These are phyloP conservation scores for Leccinum proliferum DNA, from an alignment of 1,284 basidiomycete species.

Conservation along the genomic window DNA sequence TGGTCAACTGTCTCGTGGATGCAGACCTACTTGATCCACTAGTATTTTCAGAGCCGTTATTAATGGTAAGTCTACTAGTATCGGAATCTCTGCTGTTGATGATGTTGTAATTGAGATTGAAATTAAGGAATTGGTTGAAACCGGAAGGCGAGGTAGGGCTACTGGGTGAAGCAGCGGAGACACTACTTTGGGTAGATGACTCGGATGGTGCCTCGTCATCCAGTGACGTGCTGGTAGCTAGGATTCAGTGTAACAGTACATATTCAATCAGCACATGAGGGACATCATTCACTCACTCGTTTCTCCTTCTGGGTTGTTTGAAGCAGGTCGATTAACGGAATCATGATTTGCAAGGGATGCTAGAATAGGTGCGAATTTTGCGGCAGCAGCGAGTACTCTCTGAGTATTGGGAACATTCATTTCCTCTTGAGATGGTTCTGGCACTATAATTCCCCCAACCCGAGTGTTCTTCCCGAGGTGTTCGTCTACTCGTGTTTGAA, in stretches of 20 bases:
- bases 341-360: background rate
- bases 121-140: background rate
- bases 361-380: background rate
- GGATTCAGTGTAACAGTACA: background rate
- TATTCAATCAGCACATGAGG: background rate
- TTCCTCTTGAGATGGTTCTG: constrained; percentile 1
- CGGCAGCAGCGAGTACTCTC: background rate
- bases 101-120: constrained; percentile 5
- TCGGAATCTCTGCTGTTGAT: constrained; percentile 1
- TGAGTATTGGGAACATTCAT: background rate
- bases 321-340: too few species aligned
- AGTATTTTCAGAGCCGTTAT: background rate
- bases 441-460: background rate
- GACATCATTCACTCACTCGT: constrained; percentile 1
- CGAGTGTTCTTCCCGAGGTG: background rate
- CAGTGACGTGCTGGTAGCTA: background rate
- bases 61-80: constrained; percentile 9
- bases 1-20: background rate
- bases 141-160: constrained; percentile 5
- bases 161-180: background rate
- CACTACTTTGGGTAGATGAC: background rate
- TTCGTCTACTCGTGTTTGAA: constrained; percentile 2
- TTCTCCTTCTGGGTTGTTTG: background rate
- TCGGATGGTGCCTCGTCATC: background rate
- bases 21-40: constrained; percentile 8